Conservation (phyloP, 1,139 yeast species). For the Geotrichum australiense region DNA sequence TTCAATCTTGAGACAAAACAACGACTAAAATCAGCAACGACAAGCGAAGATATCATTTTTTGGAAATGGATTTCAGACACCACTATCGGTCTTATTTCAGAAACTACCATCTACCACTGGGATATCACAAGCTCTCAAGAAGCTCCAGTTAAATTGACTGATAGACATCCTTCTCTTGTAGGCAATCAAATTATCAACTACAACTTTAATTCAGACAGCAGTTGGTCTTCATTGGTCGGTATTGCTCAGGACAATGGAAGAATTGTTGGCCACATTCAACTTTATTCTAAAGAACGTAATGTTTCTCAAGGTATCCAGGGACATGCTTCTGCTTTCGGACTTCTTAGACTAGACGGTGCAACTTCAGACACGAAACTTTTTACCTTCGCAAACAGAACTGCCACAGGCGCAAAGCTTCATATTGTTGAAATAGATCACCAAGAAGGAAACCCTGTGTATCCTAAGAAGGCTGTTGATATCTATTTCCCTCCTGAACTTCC, state of each 20-base stretch:
- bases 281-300: conserved; percentile 78
- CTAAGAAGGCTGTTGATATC: conserved; percentile 84
- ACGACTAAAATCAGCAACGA: conserved; percentile 78
- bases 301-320: conserved; percentile 98
- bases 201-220: conserved; percentile 69
- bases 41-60: conserved; percentile 83
- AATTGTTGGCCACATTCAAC: conserved; percentile 93
- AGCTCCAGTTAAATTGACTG: conserved; percentile 73
- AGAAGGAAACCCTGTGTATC: conserved; percentile 74
- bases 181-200: conserved; percentile 89
- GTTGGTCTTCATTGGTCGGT: conserved; percentile 95
- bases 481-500: conserved; percentile 96
- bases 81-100: conserved; percentile 79
- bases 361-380: conserved; percentile 75
- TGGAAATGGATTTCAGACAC: conserved; percentile 89
- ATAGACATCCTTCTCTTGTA: conserved; percentile 72
- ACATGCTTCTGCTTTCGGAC: conserved; percentile 88
- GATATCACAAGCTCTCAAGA: conserved; percentile 73
- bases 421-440: conserved; percentile 95
- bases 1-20: conserved; percentile 85
- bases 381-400: conserved; percentile 78
- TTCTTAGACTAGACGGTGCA: conserved; percentile 67
- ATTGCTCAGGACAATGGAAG: conserved; percentile 93
- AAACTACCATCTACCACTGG: conserved; percentile 69
- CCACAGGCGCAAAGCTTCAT: conserved; percentile 80